Conservation (phyloP, 163 green algal species). For the Scenedesmus sp. region DNA sequence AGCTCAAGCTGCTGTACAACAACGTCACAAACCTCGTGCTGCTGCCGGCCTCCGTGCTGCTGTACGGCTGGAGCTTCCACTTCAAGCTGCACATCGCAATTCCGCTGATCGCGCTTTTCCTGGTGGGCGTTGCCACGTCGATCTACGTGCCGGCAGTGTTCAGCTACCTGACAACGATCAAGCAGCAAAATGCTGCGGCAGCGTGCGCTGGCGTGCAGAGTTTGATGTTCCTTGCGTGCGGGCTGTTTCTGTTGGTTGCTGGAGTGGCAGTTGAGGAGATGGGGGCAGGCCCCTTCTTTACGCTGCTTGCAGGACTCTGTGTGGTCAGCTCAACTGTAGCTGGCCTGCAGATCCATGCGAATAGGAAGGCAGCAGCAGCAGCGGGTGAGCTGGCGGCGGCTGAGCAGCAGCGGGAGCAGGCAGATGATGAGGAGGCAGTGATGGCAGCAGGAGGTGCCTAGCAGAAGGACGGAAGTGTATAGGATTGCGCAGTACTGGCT, state of each 20-base stretch:
- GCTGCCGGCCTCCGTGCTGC: neutral
- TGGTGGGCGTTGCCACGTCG: neutral
- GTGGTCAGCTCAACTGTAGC: too few species aligned
- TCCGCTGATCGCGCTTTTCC: neutral
- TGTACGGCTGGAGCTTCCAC: slow-evolving; percentile 17
- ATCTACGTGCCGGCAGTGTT: neutral
- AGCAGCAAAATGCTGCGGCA: slow-evolving; percentile 4
- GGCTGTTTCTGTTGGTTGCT: neutral
- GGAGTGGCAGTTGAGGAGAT: neutral
- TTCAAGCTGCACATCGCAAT: neutral
- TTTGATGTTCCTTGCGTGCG: neutral
- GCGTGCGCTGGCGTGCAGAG: neutral
- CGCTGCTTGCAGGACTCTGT: neutral
- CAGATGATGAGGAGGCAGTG: too few species aligned
- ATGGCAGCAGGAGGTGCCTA: too few species aligned
- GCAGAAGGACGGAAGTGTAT: too few species aligned
- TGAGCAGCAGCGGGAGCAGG: too few species aligned
- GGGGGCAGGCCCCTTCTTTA: slow-evolving; percentile 8
- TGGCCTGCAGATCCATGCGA: too few species aligned
- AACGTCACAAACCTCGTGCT: neutral
- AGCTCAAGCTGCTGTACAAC: neutral
- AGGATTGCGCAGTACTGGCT: too few species aligned
- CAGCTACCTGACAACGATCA: neutral
- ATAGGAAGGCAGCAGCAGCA: too few species aligned
- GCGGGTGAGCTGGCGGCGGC: too few species aligned